Evolutionary conservation across 345 rosid genomes (phyloP), one percentile per base, ranked within the genome.

Genomic region (Ailanthus altissimus): DNA sequence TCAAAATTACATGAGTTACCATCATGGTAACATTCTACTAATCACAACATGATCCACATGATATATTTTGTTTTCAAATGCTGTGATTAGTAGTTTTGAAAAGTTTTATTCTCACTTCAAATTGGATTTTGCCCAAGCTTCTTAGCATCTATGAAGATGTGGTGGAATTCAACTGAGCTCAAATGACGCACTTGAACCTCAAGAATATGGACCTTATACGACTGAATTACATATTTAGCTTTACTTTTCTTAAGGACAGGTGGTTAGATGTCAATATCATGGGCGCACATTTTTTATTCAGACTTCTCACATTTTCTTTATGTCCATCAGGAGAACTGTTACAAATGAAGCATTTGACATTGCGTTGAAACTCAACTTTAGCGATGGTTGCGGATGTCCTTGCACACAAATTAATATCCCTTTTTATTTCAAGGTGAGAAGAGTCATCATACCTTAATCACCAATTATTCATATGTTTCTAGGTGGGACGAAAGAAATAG

Each of bases 371-470:
- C 86, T 93, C 74, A 85, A 91, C 83, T 88, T 93, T 74, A 85
- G 83, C 32, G 94, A 92, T 67, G 98, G 94, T 57, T 96, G 99
- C 75, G 97, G 93, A 72, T 92, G 94, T 77, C 83, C 47, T 62
- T 63, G 72, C 85, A 87, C 89, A 76, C 82, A 88, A 79, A 80
- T 93, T 45, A 84, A 64, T 75, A 81, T 96, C 72, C 94, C 98
- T n/a, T 90, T 96, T 78, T 79, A 87, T 75, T 87, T 83, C 46
- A 79, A 88, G 97, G 99, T 96, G 75, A 83, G 86, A 50, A 83
- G 77, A 23, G 46, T 16, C 36, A 57, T 5, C 4, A 12, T 4
- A 1, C 54, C 68, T 47, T 5, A 9, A 26, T 66, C 32, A 25
- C 38, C 10, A n/a, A 58, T 43, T 23, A 7, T 72, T 42, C 50